Evolutionary conservation across 1,284 basidiomycete species (phyloP), one percentile per base, ranked within the genome.

Genomic region (Phlebopus sp.): DNA sequence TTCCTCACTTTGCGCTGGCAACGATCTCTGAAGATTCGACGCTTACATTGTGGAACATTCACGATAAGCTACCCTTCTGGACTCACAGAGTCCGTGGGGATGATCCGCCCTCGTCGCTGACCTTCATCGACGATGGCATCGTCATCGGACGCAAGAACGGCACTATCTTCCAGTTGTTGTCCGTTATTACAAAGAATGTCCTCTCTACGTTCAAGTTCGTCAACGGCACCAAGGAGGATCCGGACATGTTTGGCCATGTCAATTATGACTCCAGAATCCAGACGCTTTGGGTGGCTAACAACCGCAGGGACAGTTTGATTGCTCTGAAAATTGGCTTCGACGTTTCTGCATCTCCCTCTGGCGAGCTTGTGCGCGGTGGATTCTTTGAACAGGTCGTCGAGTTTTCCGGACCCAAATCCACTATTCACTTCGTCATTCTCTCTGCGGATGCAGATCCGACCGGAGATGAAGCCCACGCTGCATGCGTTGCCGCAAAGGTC

Each of bases 281-380:
- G 67, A 90, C 87, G 0, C 71, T 91, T 14, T 91, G 89, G 89
- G 75, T 91, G 23, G 86, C 88, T 46, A 90, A 90, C 64, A 88
- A 81, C 63, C 81, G 86, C 32, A 78, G 89, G 15, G 86, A 90
- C 48, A 90, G 88, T 63, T 75, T 92, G 68, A 80, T 91, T 37
- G 89, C 86, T 13, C 73, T 90, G 61, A 86, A 80, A 62, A 74
- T 91, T 49, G 79, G 78, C 51, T 77, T 86, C 51, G 87, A 90
- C 44, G 67, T 76, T 34, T 74, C 77, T 27, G 74, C 75, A 37
- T 69, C 77, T 25, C 65, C 73, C 8, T 70, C 71, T 6, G 77
- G 79, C 17, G 83, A 86, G 48, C 82, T 87, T 41, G 68, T 72
- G 18, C 70, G 75, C 25, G 74, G 79, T 45, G 78, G 78, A 11